Evolutionary conservation across 83 land plant genomes (phyloP).

Genomic region (Thuja plicata): DNA sequence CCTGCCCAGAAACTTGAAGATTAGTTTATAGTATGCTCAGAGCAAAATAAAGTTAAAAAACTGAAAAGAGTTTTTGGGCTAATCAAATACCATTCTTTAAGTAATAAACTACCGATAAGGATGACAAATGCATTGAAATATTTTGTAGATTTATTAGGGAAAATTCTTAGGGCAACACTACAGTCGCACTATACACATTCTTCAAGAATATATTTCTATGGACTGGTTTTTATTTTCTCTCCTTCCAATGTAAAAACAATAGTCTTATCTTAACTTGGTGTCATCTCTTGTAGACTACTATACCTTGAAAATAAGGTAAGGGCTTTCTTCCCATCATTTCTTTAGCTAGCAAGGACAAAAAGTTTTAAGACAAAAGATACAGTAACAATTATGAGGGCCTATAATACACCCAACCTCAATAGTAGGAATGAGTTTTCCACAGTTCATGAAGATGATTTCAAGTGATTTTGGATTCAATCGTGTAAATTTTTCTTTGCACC

Average conservation of each 20-base stretch:
- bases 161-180: too few species aligned
- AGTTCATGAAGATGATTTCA: too few species aligned
- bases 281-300: neutral
- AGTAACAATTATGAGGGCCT: neutral
- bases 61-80: neutral
- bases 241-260: neutral
- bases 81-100: neutral
- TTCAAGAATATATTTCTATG: neutral
- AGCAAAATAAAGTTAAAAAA: neutral
- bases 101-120: neutral
- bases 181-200: neutral
- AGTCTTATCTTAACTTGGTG: neutral
- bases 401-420: neutral
- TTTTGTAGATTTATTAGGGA: neutral
- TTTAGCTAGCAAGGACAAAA: neutral
- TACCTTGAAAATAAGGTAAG: neutral
- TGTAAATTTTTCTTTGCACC: too few species aligned
- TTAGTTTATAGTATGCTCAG: neutral
- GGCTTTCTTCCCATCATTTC: neutral
- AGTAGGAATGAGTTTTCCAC: too few species aligned
- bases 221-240: neutral
- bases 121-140: neutral
- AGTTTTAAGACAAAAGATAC: neutral
- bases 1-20: conserved; percentile 37
- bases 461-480: too few species aligned